These are phyloP conservation scores for Coprinopsis sp. DNA, from an alignment of 768 basidiomycete genomes.

Conservation along the genomic window DNA sequence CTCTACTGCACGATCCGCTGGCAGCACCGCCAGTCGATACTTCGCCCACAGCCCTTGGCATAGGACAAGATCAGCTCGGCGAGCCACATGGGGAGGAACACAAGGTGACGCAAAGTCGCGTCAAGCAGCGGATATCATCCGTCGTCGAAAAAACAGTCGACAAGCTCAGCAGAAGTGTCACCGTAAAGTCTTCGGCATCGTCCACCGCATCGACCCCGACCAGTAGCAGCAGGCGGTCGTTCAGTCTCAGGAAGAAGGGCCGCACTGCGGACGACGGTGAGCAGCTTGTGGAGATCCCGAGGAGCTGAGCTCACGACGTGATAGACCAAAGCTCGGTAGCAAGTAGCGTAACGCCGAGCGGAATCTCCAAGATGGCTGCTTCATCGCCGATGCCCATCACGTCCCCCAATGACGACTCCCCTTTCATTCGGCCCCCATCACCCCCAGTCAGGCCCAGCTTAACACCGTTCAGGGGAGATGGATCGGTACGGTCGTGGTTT, in stretches of 20 bases:
- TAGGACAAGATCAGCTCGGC: slow-evolving; percentile 24
- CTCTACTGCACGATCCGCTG: slow-evolving; percentile 19
- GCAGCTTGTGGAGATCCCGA: slow-evolving; percentile 13
- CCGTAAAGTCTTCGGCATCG: slow-evolving; percentile 32
- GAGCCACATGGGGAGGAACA: slow-evolving; percentile 22
- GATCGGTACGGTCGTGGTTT: slow-evolving; percentile 53
- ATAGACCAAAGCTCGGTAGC: not conserved
- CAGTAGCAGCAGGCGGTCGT: slow-evolving; percentile 43
- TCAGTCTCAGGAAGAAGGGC: slow-evolving; percentile 51
- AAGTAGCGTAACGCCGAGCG: slow-evolving; percentile 11
- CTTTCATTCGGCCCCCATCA: slow-evolving; percentile 71
- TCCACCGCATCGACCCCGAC: slow-evolving; percentile 25
- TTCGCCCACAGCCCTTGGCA: slow-evolving; percentile 27
- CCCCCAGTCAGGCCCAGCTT: slow-evolving; percentile 50
- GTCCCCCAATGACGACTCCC: slow-evolving; percentile 33
- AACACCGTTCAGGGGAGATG: slow-evolving; percentile 57
- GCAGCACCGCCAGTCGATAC: slow-evolving; percentile 27
- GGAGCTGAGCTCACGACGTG: too few species aligned
- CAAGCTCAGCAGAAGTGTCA: slow-evolving; percentile 58
- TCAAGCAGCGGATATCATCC: slow-evolving; percentile 47
- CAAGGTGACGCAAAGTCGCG: slow-evolving; percentile 37
- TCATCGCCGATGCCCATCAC: slow-evolving; percentile 24
- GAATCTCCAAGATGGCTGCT: slow-evolving; percentile 27
- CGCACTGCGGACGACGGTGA: slow-evolving; percentile 31
- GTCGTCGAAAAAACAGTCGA: slow-evolving; percentile 57